Evolutionary conservation across 495 filamentous ascomycete genomes (phyloP), one percentile per base, ranked within the genome.

Genomic region (Aspergillus bridgeri): DNA sequence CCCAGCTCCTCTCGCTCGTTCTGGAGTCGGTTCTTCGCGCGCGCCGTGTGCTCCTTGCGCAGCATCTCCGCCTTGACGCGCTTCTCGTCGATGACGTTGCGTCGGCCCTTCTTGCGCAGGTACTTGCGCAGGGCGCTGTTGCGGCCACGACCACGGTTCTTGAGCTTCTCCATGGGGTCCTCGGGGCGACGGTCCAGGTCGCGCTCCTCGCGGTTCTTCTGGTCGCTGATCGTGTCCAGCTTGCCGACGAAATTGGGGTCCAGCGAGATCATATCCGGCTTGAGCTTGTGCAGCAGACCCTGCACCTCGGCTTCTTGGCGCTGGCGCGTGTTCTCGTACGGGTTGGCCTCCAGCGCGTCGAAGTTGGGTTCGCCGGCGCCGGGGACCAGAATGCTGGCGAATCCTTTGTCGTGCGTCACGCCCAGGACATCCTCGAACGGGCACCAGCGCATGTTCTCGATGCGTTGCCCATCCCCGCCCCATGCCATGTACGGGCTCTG

Each of bases 281-380:
- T 86, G 42, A 98, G 77, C 78, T 98, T 98, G 78, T 92, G 91
- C 57, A 98, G 83, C 62, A 98, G 79, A 6, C 81, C 78, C 70
- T 86, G 88, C 60, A 98, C 91, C 68, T 98, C 94, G n/a, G 79
- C 82, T 70, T 98, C 94, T 71, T 93, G 92, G 64, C 93, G 83
- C 75, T 97, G 90, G 69, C 95, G 93, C 56, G 81, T 83, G 57
- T 87, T 96, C 73, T 98, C 95, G 81, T 94, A 97, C n/a, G 95
- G 94, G 75, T 98, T 98, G 54, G 86, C 77, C 70, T 98, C 95
- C 13, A 96, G 79, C 2, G 91, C 88, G 72, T 98, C 94, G 72
- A 90, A 97, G 80, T 98, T 98, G 49, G 94, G 88, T 74, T 98
- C 94, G 55, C 94, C 94, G 18, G 94, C 90, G 23, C 94, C 94